A percentile compares a stretch with the other conserved stretches of the same genome.
phyloP scores from a whole-genome alignment of 2,329 filamentous ascomycete species.

The Blastomyces parvus region DNA sequence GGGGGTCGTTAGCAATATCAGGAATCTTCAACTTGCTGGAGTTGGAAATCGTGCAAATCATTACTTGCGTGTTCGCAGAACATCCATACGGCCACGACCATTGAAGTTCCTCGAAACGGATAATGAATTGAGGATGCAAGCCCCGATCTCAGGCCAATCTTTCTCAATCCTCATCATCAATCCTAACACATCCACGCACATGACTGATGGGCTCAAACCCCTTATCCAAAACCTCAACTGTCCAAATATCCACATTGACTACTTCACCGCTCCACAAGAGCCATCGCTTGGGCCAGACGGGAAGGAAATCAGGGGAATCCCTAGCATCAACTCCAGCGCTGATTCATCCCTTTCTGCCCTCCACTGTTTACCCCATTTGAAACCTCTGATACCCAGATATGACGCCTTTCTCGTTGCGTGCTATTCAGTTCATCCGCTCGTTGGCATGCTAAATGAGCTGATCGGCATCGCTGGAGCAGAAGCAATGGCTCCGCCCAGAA shows the following conservation, averaged over 20 bases:
- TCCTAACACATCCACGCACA: conserved; percentile 37
- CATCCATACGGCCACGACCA: not conserved
- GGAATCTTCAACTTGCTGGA: not conserved
- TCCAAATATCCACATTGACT: conserved; percentile 30
- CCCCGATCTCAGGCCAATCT: not conserved
- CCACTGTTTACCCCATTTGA: conserved; percentile 51
- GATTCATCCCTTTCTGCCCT: conserved; percentile 57
- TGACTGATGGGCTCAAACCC: conserved; percentile 36
- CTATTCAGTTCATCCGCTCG: conserved; percentile 75
- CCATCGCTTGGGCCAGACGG: conserved; percentile 25
- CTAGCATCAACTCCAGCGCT: conserved; percentile 66
- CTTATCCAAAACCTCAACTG: conserved; percentile 31
- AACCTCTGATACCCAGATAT: conserved; percentile 35
- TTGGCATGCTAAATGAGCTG: conserved; percentile 47
- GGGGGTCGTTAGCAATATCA: not conserved
- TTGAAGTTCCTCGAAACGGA: not conserved
- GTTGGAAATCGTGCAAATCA: not conserved
- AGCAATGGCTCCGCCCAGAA: conserved; percentile 12
- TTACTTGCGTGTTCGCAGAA: not conserved
- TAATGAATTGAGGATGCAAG: not conserved
- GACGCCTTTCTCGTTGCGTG: conserved; percentile 78
- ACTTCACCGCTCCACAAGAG: conserved; percentile 30
- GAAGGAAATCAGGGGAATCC: conserved; percentile 42
- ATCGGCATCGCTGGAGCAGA: conserved; percentile 24
- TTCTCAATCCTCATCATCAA: conserved; percentile 37